phyloP scores from a whole-genome alignment of 176 grass and related monocot species.

The Chrysopogon serrulatus region DNA sequence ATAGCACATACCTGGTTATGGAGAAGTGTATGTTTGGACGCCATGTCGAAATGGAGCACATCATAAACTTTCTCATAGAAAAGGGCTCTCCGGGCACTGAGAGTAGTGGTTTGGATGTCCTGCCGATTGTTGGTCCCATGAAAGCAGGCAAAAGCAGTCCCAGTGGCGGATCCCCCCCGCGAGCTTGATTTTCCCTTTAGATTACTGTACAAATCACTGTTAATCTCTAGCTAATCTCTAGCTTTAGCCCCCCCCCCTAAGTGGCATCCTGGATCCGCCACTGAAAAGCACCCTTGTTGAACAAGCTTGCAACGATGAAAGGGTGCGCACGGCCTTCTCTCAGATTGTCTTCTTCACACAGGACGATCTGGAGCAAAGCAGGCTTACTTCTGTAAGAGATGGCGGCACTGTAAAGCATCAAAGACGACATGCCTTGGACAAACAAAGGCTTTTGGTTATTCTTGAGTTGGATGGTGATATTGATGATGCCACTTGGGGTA shows the following conservation, averaged over 20 bases:
- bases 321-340: not conserved
- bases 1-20: not conserved
- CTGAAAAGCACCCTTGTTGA: conserved; percentile 18
- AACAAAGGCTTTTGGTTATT: not conserved
- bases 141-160: conserved; percentile 17
- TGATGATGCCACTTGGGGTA: not conserved
- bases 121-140: not conserved
- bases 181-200: too few species aligned
- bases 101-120: not conserved
- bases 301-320: conserved; percentile 6
- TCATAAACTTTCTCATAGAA: not conserved
- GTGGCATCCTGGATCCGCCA: too few species aligned
- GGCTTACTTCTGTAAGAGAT: not conserved
- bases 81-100: not conserved
- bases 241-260: too few species aligned
- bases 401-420: not conserved
- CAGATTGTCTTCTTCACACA: not conserved
- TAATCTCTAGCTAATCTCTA: too few species aligned
- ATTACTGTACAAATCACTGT: too few species aligned
- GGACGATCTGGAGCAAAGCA: not conserved
- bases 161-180: too few species aligned
- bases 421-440: not conserved
- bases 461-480: not conserved
- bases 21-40: not conserved
- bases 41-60: not conserved